A percentile compares a stretch with the other conserved stretches of the same genome.
These are phyloP conservation scores for Pseudoturritis turrita DNA, from an alignment of 345 rosid species.

Conservation along the genomic window DNA sequence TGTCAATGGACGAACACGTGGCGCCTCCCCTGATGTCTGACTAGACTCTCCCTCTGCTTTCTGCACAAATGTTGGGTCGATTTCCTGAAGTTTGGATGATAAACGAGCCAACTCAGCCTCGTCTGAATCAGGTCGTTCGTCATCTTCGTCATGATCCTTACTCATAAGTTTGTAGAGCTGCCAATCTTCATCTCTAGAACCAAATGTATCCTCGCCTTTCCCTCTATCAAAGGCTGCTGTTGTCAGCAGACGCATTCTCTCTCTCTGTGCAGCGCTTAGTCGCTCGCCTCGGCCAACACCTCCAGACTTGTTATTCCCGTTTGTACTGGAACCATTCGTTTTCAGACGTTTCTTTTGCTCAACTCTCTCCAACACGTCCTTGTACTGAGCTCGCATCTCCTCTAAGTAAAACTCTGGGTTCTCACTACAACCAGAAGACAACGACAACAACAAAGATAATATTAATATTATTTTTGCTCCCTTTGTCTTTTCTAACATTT, in stretches of 20 bases:
- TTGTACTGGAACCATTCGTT: constrained; percentile 66
- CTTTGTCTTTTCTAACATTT: neutral
- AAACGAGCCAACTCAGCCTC: constrained; percentile 70
- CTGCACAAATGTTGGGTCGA: constrained; percentile 75
- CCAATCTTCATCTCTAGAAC: constrained; percentile 96
- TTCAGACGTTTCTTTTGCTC: constrained; percentile 83
- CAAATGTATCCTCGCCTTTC: constrained; percentile 91
- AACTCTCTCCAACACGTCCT: constrained; percentile 72
- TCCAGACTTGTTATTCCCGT: constrained; percentile 66
- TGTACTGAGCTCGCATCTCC: constrained; percentile 63
- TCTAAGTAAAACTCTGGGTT: constrained; percentile 83
- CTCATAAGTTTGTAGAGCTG: constrained; percentile 92
- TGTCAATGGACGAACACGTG: constrained; percentile 56
- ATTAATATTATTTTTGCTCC: neutral
- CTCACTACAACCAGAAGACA: constrained; percentile 43
- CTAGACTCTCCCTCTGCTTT: constrained; percentile 46
- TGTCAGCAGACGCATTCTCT: constrained; percentile 92
- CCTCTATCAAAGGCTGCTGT: constrained; percentile 98
- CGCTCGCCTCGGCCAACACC: constrained; percentile 95
- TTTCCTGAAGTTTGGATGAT: constrained; percentile 77
- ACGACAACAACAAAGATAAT: neutral
- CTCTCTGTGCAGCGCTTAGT: constrained; percentile 91
- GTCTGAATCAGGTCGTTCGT: constrained; percentile 61
- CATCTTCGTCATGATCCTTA: constrained; percentile 81
- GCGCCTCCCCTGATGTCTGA: constrained; percentile 59